Base-by-base conservation (phyloP, 441 rosid genomes). In the Populus hybrid region DNA sequence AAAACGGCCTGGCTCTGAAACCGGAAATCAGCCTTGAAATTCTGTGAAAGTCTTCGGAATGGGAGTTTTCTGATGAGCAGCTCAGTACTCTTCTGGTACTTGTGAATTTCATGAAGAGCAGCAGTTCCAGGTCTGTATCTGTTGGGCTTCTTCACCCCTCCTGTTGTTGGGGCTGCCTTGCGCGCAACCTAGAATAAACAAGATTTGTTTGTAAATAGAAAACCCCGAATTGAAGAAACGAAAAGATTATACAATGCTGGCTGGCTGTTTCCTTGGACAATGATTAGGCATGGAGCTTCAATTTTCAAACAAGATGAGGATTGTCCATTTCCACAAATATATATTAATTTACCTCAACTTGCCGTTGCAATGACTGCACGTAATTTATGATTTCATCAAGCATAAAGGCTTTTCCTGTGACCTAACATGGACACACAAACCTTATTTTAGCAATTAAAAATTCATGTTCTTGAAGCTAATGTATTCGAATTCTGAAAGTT, bases 381-480 rank as follows among this genome's bases (percentile, higher is more conserved):
- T 26, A 26, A 26, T 26, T 26, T 26, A 26, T 26, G 26, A 26
- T 26, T 26, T 26, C 26, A 26, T 26, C 26, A 26, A 26, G 95
- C 99, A 95, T 95, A 67, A 88, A 88, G 1, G 99, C 99, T 82
- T 95, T 95, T 67, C 98, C 99, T 1, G 94, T 94, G 21, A 91
- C 83, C 83, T 83, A 24, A 38, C 64, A n/a, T n/a, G n/a, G n/a
- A n/a, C n/a, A n/a, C n/a, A n/a, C n/a, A n/a, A n/a, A n/a, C n/a
- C n/a, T n/a, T n/a, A n/a, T n/a, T n/a, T n/a, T n/a, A n/a, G n/a
- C n/a, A n/a, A n/a, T n/a, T n/a, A n/a, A n/a, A n/a, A n/a, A n/a
- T n/a, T n/a, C n/a, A n/a, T n/a, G n/a, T n/a, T n/a, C n/a, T n/a
- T n/a, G n/a, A n/a, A n/a, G n/a, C n/a, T n/a, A n/a, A n/a, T n/a